Evolutionary conservation across 495 filamentous ascomycete species (phyloP).

Genomic region (Penicillium maclennaniae): DNA sequence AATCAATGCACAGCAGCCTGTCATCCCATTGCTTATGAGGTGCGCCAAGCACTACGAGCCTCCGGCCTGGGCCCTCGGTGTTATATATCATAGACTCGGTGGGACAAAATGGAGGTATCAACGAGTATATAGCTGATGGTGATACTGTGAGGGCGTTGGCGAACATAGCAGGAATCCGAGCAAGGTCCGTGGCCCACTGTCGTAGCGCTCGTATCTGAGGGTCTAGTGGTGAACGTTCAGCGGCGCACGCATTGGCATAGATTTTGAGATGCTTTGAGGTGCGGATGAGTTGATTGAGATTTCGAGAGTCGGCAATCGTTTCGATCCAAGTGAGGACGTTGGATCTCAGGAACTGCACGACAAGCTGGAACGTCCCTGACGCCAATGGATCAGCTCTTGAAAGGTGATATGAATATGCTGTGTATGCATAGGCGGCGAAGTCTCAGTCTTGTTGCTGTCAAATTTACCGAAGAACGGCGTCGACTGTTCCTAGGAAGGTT

Average conservation of each 20-base stretch:
- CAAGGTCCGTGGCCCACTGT: neutral
- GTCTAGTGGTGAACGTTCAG: neutral
- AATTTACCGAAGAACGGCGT: constrained; percentile 2
- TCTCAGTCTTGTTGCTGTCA: neutral
- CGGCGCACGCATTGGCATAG: constrained; percentile 20
- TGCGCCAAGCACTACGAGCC: neutral
- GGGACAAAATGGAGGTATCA: constrained; percentile 26
- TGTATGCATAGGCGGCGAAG: constrained; percentile 26
- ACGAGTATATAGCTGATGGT: neutral
- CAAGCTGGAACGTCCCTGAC: constrained; percentile 8
- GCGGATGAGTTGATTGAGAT: constrained; percentile 24
- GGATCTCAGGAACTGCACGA: constrained; percentile 26
- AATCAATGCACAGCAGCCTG: constrained; percentile 22
- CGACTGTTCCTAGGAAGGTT: constrained; percentile 16
- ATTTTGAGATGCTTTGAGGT: constrained; percentile 27
- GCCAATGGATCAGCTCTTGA: constrained; percentile 4
- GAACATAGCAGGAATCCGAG: neutral
- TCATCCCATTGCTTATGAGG: constrained; percentile 28
- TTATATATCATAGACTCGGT: constrained; percentile 26
- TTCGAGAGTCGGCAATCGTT: constrained; percentile 18
- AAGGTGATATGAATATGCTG: constrained; percentile 32
- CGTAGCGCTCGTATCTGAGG: neutral
- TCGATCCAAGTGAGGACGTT: constrained; percentile 41
- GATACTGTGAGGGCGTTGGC: neutral
- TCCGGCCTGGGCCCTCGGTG: neutral